Base-by-base conservation (phyloP, 2,329 filamentous ascomycete species). In the Nemania sp. region DNA sequence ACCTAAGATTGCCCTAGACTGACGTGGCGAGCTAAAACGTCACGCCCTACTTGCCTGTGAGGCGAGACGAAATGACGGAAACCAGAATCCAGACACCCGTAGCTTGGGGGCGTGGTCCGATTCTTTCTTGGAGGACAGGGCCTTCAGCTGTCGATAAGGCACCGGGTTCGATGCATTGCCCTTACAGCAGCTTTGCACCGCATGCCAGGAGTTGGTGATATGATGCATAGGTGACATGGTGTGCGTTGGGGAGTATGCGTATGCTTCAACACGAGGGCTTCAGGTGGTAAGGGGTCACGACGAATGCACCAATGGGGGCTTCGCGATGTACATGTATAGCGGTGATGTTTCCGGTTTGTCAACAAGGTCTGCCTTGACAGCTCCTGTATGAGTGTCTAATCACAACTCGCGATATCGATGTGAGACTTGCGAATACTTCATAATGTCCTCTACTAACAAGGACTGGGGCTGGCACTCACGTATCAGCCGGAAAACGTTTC, bases 11-110 rank as follows among this genome's bases (percentile, higher is more conserved):
- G 55, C 60, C 67, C 67, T 22, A 11, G 45, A 60, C 55, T 69
- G 67, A 69, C 67, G 67, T 69, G 67, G 67, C 67, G 64, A 38
- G 51, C 41, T 24, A 11, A 38, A 56, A 53, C 20, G 63, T 54
- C 66, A 60, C 58, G 67, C 35, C 55, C 56, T 22, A 38, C 58
- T 52, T 54, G 54, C 29, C 24, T 38, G 20, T 53, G 52, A 32
- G 43, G 61, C 55, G 41, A 60, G 55, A 47, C 29, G 32, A 62
- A 61, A 49, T 49, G 38, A 55, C 35, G 10, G 52, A 38, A 55
- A 45, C 24, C 18, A 55, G 13, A 43, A 13, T 20, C 22, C 5
- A 60, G 43, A 47, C 54, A 20, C 55, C 45, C 53, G 53, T 61
- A 57, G 43, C 52, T 62, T 38, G 27, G 32, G 51, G 55, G 7